These are phyloP conservation scores for Penicillium aurantiogriseum DNA, from an alignment of 2,329 filamentous ascomycete genomes.

Conservation along the genomic window DNA sequence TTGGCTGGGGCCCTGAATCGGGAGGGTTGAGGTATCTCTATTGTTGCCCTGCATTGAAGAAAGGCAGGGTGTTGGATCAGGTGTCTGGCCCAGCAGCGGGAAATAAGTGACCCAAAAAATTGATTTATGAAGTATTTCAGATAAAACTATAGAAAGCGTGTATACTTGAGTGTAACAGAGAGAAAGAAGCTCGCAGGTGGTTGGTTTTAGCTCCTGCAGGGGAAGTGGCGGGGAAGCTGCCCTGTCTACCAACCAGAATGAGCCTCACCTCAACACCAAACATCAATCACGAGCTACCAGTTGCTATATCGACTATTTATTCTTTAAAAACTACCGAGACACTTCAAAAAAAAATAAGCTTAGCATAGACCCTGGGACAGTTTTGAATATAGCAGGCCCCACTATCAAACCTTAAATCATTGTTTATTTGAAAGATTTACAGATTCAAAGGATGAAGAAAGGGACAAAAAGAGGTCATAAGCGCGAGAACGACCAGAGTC, in stretches of 20 bases:
- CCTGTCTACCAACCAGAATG: background rate
- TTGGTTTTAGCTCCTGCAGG: slow-evolving; percentile 1
- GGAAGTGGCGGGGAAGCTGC: slow-evolving; percentile 18
- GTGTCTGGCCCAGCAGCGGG: background rate
- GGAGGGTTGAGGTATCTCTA: slow-evolving; percentile 19
- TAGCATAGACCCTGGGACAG: background rate
- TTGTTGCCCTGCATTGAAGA: slow-evolving; percentile 16
- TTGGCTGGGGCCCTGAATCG: slow-evolving; percentile 19
- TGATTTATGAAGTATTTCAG: background rate
- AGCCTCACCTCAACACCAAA: background rate
- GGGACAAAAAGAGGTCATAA: background rate
- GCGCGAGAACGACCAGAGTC: background rate
- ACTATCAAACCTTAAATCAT: background rate
- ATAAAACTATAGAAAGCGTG: background rate
- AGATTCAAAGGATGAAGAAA: background rate
- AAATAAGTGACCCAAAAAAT: background rate
- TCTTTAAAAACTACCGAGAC: no score
- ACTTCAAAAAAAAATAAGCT: background rate
- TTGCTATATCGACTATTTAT: no score
- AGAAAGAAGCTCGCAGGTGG: background rate
- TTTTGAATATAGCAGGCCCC: background rate
- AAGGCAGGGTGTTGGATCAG: background rate
- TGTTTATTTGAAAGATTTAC: background rate
- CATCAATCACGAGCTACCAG: background rate
- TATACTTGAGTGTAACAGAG: background rate